Conservation (phyloP, 352 stramenopile species). For the Hyaloperonospora brassicae region DNA sequence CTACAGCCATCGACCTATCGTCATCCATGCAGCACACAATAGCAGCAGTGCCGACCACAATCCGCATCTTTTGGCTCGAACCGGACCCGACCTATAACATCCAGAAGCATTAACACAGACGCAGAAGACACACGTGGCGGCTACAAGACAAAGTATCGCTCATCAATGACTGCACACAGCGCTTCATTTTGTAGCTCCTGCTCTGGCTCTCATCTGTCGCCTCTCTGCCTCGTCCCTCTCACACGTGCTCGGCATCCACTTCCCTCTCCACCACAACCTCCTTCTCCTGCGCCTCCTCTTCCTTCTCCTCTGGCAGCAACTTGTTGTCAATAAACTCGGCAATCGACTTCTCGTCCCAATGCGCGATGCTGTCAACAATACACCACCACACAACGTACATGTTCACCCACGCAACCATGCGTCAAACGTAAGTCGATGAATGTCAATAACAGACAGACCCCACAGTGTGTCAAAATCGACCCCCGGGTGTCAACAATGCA, state of each 20-base stretch:
- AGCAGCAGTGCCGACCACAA: too few relatives aligned
- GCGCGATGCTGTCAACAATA: constrained; percentile 38
- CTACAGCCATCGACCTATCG: too few relatives aligned
- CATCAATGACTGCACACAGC: too few relatives aligned
- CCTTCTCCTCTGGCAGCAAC: constrained; percentile 26
- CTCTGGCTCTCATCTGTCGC: neutral
- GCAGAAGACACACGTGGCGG: too few relatives aligned
- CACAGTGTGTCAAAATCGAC: neutral
- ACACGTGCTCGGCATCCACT: constrained; percentile 21
- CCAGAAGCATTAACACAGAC: too few relatives aligned
- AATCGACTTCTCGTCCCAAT: constrained; percentile 70
- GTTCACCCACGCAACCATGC: too few relatives aligned
- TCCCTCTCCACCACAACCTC: constrained; percentile 16
- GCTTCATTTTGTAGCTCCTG: neutral
- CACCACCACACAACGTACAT: neutral
- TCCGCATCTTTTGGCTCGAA: too few relatives aligned
- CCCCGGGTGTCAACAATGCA: neutral
- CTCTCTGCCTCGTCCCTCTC: neutral
- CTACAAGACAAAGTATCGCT: too few relatives aligned
- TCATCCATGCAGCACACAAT: too few relatives aligned
- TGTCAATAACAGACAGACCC: neutral
- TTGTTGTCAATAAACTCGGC: constrained; percentile 64
- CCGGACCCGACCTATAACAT: too few relatives aligned
- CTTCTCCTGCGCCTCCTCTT: constrained; percentile 7
- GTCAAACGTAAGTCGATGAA: too few relatives aligned